Evolutionary conservation across 2,329 filamentous ascomycete genomes (phyloP), one percentile per base, ranked within the genome.

Genomic region (Botrytis medusae): DNA sequence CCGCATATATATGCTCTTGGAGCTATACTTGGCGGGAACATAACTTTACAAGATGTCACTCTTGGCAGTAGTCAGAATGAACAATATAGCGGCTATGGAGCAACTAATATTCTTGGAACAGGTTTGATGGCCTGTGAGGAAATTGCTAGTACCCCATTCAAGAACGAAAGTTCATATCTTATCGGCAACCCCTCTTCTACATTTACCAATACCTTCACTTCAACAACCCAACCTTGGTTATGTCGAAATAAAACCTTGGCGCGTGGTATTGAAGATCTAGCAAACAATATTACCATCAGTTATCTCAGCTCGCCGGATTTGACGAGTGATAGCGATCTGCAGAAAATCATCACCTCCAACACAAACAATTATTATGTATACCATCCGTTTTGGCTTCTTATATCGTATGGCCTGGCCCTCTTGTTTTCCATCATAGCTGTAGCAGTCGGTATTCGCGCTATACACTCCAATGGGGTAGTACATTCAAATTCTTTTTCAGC

Each of bases 251-350:
- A 70, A 16, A 76, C 72, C 0, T 54, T 78, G 10, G 20, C 63
- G 4, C 62, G 51, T 29, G 76, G 74, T 7, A 71, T 79, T 9
- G 74, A 78, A 61, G 77, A 78, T 54, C 63, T 78, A 1, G 71
- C 74, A 22, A 75, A 76, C 37, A 78, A 78, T 18, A 76, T 79
- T 44, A 78, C 75, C n/a, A 77, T 79, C n/a, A 74, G 73, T 63
- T 72, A 77, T 72, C 70, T 77, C 25, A 71, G 68, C 32, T 70
- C 70, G 12, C 32, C 62, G 10, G 34, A 65, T 34, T 54, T 75
- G 18, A 62, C 61, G 61, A 65, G 69, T 20, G 10, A 61, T 46
- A 16, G 48, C n/a, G 32, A 54, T 61, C 44, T 34, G 10, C 68
- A 60, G 10, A 22, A 25, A n/a, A 54, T 73, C 22, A 14, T 46